Base-by-base conservation (phyloP, 148 eudicot genomes). In the Talinum fruticosum region DNA sequence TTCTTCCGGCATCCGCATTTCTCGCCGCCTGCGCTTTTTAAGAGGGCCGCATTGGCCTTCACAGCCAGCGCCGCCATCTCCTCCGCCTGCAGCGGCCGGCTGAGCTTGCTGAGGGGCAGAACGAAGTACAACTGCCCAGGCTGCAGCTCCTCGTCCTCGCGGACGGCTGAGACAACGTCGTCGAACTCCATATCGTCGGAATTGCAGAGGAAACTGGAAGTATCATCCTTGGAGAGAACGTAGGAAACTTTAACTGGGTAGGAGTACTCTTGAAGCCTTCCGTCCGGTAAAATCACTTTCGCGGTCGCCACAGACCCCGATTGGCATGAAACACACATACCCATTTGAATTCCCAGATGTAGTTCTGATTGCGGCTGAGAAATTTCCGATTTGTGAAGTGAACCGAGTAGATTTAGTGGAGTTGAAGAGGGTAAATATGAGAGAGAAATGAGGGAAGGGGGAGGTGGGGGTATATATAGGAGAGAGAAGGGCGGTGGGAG, bases 61-160 rank as follows among this genome's bases (percentile, higher is more conserved):
- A 96, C 97, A 0, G 99, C 97, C 85, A 95, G 81, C 44, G 97
- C 94, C 30, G 97, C 99, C 97, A 93, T 93, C 47, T 96, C 97
- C 73, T 93, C 94, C 18, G 97, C 83, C 74, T 71, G 85, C 0
- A 96, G 83, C 51, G 88, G 91, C 10, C 75, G 85, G 3, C 32
- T 79, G 47, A 93, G 76, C 78, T 84, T 80, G n/a, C 69, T 79
- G 41, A 85, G 37, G 28, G 97, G 99, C 59, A 96, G 81, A 6
- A 85, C 91, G 49, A 96, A 96, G 81, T 96, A 96, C 4, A 96
- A 81, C 79, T 93, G 94, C 0, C 97, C 99, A 0, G 82, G 90
- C 30, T 86, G 85, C 0, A 96, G 91, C 83, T 86, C 90, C 2
- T 90, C 99, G 66, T 91, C 84, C 35, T 79, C 87, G 16, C 76